phyloP scores from a whole-genome alignment of 495 filamentous ascomycete species.

The Talaromyces borbonicus region DNA sequence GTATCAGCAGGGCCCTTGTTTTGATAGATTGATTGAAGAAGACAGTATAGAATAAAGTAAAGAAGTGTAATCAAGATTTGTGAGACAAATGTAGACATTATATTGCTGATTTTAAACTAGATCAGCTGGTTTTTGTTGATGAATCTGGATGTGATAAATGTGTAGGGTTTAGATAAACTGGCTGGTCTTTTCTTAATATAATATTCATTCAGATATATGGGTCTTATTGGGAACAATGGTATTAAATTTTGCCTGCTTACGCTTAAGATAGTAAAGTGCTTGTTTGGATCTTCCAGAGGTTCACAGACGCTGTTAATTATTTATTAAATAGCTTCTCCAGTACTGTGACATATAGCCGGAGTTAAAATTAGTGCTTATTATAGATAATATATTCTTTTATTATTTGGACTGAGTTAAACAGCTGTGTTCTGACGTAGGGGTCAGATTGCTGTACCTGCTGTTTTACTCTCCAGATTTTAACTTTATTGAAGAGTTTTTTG shows the following conservation, averaged over 20 bases:
- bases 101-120: background rate
- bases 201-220: slow-evolving; percentile 24
- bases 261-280: slow-evolving; percentile 28
- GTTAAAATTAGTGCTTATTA: slow-evolving; percentile 31
- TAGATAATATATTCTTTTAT: too few relatives aligned
- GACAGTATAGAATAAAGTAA: background rate
- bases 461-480: slow-evolving; percentile 12
- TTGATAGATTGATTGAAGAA: background rate
- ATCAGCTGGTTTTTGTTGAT: slow-evolving; percentile 26
- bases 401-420: slow-evolving; percentile 21
- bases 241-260: slow-evolving; percentile 32
- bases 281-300: slow-evolving; percentile 25
- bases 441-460: slow-evolving; percentile 16
- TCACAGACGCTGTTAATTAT: slow-evolving; percentile 31
- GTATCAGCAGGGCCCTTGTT: background rate
- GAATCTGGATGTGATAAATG: slow-evolving; percentile 26
- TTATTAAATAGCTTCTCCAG: slow-evolving; percentile 29
- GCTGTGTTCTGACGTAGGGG: slow-evolving; percentile 26
- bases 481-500: slow-evolving; percentile 21
- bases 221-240: slow-evolving; percentile 21
- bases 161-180: slow-evolving; percentile 17
- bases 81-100: background rate
- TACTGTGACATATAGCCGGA: slow-evolving; percentile 27
- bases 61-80: background rate
- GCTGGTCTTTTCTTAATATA: slow-evolving; percentile 22